These are phyloP conservation scores for Przewalskia tangutica DNA, from an alignment of 257 asterid genomes.

Conservation along the genomic window DNA sequence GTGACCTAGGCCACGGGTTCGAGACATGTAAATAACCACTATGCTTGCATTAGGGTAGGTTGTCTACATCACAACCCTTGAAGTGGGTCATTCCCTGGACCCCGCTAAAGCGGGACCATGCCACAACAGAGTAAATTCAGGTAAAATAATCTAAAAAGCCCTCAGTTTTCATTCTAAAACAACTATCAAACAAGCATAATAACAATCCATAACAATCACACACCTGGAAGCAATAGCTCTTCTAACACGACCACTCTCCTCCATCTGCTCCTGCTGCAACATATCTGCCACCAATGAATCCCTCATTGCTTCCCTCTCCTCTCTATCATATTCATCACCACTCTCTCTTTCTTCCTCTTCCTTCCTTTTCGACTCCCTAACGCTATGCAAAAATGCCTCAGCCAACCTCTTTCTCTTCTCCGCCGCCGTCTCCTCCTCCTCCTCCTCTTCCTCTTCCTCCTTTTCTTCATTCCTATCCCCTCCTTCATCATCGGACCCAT, in stretches of 20 bases:
- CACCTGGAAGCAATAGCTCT: conserved; percentile 74
- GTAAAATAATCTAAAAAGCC: neutral
- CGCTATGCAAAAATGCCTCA: conserved; percentile 20
- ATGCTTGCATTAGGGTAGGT: too few species aligned
- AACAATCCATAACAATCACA: conserved; percentile 3
- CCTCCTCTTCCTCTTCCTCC: conserved; percentile 34
- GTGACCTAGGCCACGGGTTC: too few species aligned
- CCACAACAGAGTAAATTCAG: neutral
- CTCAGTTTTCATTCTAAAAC: neutral
- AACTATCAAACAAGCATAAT: too few species aligned
- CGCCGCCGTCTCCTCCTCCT: conserved; percentile 64
- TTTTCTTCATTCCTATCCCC: conserved; percentile 8
- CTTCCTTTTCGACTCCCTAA: conserved; percentile 28
- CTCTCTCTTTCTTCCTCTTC: conserved; percentile 25
- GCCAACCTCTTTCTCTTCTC: conserved; percentile 71
- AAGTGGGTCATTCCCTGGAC: too few species aligned
- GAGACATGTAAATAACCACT: too few species aligned
- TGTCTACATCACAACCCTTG: too few species aligned
- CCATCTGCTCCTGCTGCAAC: conserved; percentile 85
- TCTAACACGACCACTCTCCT: conserved; percentile 78
- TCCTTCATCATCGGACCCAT: conserved; percentile 20
- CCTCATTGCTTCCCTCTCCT: conserved; percentile 63
- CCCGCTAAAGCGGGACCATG: neutral
- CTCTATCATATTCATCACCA: conserved; percentile 35
- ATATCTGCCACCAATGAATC: conserved; percentile 63